Conservation (phyloP, 257 asterid genomes). For the Thymus mandschuricus region DNA sequence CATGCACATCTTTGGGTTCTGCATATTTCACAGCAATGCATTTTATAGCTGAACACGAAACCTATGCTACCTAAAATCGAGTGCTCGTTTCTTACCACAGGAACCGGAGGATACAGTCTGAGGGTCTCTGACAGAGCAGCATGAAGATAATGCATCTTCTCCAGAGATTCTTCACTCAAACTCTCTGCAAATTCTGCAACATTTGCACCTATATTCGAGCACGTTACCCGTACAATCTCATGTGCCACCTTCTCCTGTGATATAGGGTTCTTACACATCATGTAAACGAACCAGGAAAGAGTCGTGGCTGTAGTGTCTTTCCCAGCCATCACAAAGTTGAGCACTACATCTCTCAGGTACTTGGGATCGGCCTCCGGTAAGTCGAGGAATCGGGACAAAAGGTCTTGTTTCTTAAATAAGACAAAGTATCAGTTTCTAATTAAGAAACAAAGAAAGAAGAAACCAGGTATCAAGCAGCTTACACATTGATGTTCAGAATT, state of each 20-base stretch:
- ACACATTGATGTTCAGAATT: conserved; percentile 35
- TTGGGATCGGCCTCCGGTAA: conserved; percentile 41
- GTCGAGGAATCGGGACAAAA: conserved; percentile 47
- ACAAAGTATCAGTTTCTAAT: background rate
- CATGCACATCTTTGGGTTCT: conserved; percentile 52
- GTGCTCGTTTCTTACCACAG: conserved; percentile 43
- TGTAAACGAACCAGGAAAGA: conserved; percentile 59
- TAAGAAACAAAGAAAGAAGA: background rate
- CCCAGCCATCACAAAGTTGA: conserved; percentile 60
- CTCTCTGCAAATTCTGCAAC: conserved; percentile 37
- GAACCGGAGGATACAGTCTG: conserved; percentile 58
- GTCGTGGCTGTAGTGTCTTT: conserved; percentile 65
- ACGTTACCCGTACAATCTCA: conserved; percentile 33
- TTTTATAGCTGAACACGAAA: background rate
- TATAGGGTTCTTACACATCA: conserved; percentile 53
- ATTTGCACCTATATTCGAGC: background rate
- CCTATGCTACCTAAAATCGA: background rate
- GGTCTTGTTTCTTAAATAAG: conserved; percentile 37
- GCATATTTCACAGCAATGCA: background rate
- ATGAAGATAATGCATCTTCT: conserved; percentile 61
- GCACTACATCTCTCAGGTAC: conserved; percentile 55
- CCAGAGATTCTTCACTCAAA: conserved; percentile 50
- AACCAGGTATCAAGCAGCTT: conserved; percentile 21
- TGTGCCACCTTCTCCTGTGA: conserved; percentile 47
- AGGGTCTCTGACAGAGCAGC: conserved; percentile 60